These are phyloP conservation scores for Cenchrus purpureus DNA, from an alignment of 176 grass and related monocot species.

Conservation along the genomic window DNA sequence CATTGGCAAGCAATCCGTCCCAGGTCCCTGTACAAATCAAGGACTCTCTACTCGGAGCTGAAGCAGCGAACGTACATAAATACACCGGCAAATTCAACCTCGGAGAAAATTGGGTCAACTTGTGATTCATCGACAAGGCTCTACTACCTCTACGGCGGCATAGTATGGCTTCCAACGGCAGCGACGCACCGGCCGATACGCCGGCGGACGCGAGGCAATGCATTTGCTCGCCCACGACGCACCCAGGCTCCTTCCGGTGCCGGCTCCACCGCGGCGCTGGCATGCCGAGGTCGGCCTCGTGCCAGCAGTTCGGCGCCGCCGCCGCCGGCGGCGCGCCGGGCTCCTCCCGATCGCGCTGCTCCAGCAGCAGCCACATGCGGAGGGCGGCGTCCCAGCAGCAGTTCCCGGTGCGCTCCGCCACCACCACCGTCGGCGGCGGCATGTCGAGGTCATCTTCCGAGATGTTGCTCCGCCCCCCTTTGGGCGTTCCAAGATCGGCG, in stretches of 20 bases:
- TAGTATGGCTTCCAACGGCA: constrained; percentile 33
- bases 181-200: neutral
- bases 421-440: neutral
- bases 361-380: neutral
- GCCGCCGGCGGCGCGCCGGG: neutral
- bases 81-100: neutral
- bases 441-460: constrained; percentile 25
- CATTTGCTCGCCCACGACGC: constrained; percentile 71
- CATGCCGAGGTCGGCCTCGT: constrained; percentile 37
- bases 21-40: neutral
- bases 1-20: neutral
- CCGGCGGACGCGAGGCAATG: constrained; percentile 29
- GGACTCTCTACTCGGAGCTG: neutral
- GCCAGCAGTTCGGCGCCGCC: constrained; percentile 20
- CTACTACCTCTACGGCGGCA: no score
- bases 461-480: neutral
- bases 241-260: constrained; percentile 59
- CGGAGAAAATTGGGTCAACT: neutral
- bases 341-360: neutral
- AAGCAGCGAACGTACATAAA: neutral
- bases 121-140: neutral
- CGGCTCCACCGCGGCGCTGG: constrained; percentile 52
- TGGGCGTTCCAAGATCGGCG: neutral
- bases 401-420: neutral
- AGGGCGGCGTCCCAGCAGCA: constrained; percentile 20